Percentiles rank a stretch among this genome's conserved stretches.
Conservation (phyloP, 2,329 filamentous ascomycete species). For the Diplodia corticola region DNA sequence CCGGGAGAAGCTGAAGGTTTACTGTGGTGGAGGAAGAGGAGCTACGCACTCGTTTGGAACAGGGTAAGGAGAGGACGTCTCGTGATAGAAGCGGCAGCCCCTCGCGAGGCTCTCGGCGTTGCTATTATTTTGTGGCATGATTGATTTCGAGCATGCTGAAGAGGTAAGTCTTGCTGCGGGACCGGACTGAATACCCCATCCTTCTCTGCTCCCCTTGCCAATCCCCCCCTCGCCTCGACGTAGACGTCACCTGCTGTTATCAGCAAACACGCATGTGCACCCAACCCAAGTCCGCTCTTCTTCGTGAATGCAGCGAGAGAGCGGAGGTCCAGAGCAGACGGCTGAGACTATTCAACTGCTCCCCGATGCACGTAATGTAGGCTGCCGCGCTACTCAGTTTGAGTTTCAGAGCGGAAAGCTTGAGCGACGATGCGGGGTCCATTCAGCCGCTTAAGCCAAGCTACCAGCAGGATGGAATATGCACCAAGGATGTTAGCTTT, state of each 20-base stretch:
- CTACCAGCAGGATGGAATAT: background rate
- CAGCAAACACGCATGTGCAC: background rate
- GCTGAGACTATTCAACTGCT: background rate
- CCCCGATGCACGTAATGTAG: background rate
- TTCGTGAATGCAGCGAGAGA: background rate
- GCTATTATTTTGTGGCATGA: no score
- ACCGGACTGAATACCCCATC: background rate
- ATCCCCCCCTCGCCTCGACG: background rate
- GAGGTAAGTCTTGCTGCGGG: background rate
- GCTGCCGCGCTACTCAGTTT: background rate
- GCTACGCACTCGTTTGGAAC: constrained; percentile 30
- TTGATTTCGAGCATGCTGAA: background rate
- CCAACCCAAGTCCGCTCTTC: no score
- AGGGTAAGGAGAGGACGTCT: constrained; percentile 26
- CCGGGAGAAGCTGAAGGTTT: background rate
- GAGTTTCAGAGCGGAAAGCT: background rate
- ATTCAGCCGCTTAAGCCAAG: background rate
- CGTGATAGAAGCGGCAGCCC: constrained; percentile 25
- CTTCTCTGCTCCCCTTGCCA: background rate
- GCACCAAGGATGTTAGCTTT: background rate
- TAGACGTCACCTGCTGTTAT: background rate
- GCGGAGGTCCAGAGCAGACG: background rate
- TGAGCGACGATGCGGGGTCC: background rate
- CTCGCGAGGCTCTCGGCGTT: background rate
- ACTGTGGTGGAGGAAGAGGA: background rate